phyloP scores from a whole-genome alignment of 164 flowering plant species.

The Kalanchoe fedtschenkoi region DNA sequence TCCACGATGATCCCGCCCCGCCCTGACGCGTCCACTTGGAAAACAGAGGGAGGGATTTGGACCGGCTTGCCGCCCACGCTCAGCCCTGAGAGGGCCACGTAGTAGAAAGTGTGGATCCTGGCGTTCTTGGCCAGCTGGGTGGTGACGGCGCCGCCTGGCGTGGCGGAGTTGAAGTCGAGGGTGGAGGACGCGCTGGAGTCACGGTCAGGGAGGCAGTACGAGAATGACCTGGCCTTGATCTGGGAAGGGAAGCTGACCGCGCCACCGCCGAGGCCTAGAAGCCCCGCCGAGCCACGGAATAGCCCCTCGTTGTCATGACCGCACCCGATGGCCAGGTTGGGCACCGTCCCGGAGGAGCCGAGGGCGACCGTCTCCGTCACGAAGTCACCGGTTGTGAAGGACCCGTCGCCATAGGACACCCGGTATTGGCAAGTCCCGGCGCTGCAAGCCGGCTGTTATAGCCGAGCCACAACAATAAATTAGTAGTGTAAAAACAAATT shows the following conservation, averaged over 20 bases:
- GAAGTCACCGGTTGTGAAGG: constrained; percentile 43
- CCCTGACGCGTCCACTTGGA: constrained; percentile 30
- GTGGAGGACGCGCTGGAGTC: constrained; percentile 29
- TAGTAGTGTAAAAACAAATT: too few species aligned
- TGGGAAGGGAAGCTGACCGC: constrained; percentile 29
- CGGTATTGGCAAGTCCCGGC: constrained; percentile 27
- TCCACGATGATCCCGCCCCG: constrained; percentile 46
- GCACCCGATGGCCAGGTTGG: constrained; percentile 37
- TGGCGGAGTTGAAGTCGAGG: constrained; percentile 33
- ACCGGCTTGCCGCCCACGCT: constrained; percentile 36
- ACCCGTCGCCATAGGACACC: constrained; percentile 58
- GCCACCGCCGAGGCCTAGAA: constrained; percentile 49
- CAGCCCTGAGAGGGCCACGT: constrained; percentile 42
- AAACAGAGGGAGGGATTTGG: constrained; percentile 25
- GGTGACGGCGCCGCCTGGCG: constrained; percentile 16
- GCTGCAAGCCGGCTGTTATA: constrained; percentile 19
- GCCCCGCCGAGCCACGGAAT: constrained; percentile 46
- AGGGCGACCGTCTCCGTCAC: constrained; percentile 43
- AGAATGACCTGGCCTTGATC: constrained; percentile 36
- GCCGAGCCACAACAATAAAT: too few species aligned
- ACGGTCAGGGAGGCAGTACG: constrained; percentile 44
- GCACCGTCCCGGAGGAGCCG: constrained; percentile 19
- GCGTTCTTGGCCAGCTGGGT: constrained; percentile 23
- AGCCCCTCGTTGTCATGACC: constrained; percentile 54
- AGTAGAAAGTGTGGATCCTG: constrained; percentile 33